A percentile compares a stretch with the other conserved stretches of the same genome.
Evolutionary conservation across 2,329 filamentous ascomycete species (phyloP).

Genomic region (Rhexocercosporidium sp.): DNA sequence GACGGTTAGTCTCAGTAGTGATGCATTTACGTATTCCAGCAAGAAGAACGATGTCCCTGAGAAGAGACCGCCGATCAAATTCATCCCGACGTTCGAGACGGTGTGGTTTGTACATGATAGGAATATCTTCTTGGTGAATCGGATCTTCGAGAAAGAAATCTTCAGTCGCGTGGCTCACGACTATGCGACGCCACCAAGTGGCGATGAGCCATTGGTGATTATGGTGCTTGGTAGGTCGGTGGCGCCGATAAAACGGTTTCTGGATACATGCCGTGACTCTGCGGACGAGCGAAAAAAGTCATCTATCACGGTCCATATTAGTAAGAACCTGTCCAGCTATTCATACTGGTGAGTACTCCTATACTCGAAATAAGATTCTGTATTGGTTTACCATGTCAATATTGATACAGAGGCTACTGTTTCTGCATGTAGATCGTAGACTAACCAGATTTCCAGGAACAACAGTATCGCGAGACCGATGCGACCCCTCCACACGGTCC

Average conservation of each 20-base stretch:
- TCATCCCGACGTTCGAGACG: conserved; percentile 51
- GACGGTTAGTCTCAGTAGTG: conserved; percentile 45
- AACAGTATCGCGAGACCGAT: conserved; percentile 55
- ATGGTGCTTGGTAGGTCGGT: conserved; percentile 58
- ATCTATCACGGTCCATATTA: conserved; percentile 55
- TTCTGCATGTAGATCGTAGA: too few relatives aligned
- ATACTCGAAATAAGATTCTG: neutral
- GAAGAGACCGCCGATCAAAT: conserved; percentile 47
- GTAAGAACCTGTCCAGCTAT: conserved; percentile 40
- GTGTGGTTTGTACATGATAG: conserved; percentile 56
- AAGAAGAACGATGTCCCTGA: conserved; percentile 36
- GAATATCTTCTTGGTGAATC: conserved; percentile 51
- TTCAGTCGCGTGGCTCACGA: conserved; percentile 42
- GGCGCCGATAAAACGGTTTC: conserved; percentile 52
- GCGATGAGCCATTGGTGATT: conserved; percentile 51
- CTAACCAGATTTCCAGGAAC: conserved; percentile 42
- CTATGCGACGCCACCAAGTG: conserved; percentile 52
- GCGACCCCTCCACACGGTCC: conserved; percentile 55
- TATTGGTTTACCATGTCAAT: neutral
- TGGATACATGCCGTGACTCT: conserved; percentile 53
- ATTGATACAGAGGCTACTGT: neutral
- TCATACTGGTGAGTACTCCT: neutral
- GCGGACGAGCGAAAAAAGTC: conserved; percentile 54
- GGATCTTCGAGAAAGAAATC: conserved; percentile 36
- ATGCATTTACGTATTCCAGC: conserved; percentile 49